phyloP scores from a whole-genome alignment of 2,329 filamentous ascomycete species.

The Scopulariopsis brevicaulis region DNA sequence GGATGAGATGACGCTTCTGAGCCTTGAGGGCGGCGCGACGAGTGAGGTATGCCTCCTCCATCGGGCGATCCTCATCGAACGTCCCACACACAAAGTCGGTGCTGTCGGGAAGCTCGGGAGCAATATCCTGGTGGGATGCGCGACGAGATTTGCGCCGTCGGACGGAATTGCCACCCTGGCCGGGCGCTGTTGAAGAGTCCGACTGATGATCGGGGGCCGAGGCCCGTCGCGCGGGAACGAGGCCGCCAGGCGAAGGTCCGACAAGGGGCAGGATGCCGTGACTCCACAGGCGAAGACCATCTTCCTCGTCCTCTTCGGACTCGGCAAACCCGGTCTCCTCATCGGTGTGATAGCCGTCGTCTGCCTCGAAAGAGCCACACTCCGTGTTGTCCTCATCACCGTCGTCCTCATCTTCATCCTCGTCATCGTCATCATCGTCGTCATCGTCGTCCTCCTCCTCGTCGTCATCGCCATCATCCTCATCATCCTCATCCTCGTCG shows the following conservation, averaged over 20 bases:
- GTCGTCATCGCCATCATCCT: slow-evolving; percentile 35
- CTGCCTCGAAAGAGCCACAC: slow-evolving; percentile 26
- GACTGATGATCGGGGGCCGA: slow-evolving; percentile 32
- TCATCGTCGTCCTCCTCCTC: slow-evolving; percentile 36
- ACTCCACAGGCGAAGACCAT: slow-evolving; percentile 51
- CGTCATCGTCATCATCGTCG: slow-evolving; percentile 37
- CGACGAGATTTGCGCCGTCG: neutral
- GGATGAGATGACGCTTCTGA: slow-evolving; percentile 69
- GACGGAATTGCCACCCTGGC: slow-evolving; percentile 19
- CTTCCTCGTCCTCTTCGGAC: slow-evolving; percentile 52
- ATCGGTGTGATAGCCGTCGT: slow-evolving; percentile 64
- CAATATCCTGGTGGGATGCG: slow-evolving; percentile 49
- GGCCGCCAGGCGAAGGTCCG: slow-evolving; percentile 13
- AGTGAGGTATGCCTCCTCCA: slow-evolving; percentile 89
- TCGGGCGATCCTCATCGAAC: slow-evolving; percentile 82
- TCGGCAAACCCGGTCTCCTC: slow-evolving; percentile 59
- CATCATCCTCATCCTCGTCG: slow-evolving; percentile 18
- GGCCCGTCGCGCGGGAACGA: neutral
- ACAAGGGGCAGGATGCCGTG: slow-evolving; percentile 21
- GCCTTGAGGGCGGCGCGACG: slow-evolving; percentile 72
- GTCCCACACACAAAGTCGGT: slow-evolving; percentile 99
- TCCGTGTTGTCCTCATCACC: slow-evolving; percentile 37
- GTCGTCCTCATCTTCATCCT: slow-evolving; percentile 37
- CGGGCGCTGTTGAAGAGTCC: slow-evolving; percentile 48
- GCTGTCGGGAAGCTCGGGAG: slow-evolving; percentile 84